phyloP scores from a whole-genome alignment of 371 early-diverging fungal species.

The Rhizopus delemar region DNA sequence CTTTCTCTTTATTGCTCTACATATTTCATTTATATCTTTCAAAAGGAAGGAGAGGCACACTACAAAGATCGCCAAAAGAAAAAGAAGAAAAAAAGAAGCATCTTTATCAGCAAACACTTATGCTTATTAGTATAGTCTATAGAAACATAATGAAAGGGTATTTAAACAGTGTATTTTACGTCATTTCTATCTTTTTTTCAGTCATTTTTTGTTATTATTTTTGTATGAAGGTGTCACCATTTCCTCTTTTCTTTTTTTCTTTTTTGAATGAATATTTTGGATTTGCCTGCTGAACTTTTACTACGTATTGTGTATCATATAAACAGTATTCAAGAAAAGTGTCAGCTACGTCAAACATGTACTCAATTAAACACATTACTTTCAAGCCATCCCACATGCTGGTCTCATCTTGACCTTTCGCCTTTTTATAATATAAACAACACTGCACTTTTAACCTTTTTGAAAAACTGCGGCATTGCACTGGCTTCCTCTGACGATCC shows the following conservation, averaged over 20 bases:
- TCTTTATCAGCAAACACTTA: no score
- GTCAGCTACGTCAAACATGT: slow-evolving; percentile 30
- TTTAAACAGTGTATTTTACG: no score
- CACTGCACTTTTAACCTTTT: slow-evolving; percentile 23
- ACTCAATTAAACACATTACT: slow-evolving; percentile 23
- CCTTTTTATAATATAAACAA: slow-evolving; percentile 26
- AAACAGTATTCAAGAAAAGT: slow-evolving; percentile 31
- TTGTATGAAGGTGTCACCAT: background rate
- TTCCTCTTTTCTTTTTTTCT: background rate
- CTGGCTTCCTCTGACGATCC: slow-evolving; percentile 9
- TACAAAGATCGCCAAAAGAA: no score
- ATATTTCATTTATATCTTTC: no score
- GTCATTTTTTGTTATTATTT: background rate
- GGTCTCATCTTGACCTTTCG: slow-evolving; percentile 42
- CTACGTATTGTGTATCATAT: slow-evolving; percentile 21
- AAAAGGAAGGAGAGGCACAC: no score
- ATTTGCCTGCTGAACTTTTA: slow-evolving; percentile 28
- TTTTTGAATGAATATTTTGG: slow-evolving; percentile 11
- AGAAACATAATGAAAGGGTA: no score
- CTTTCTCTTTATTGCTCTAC: no score
- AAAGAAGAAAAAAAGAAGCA: no score
- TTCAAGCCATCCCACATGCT: slow-evolving; percentile 26
- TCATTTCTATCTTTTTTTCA: no score
- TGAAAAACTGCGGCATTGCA: slow-evolving; percentile 24
- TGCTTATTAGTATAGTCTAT: no score